Conservation (phyloP, 2,329 filamentous ascomycete species). For the Paraconiothyrium sp. region DNA sequence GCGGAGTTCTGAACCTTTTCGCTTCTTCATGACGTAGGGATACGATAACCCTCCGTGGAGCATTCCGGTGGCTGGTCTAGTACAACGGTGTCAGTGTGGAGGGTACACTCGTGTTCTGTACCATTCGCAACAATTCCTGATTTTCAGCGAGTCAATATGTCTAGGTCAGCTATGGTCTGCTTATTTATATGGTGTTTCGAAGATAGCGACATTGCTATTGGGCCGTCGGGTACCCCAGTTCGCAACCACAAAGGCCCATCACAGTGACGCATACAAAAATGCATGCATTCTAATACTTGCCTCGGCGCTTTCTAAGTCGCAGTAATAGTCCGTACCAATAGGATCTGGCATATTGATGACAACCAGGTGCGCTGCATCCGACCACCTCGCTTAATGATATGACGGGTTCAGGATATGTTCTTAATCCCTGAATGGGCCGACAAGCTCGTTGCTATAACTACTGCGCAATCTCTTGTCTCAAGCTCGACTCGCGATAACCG, state of each 20-base stretch:
- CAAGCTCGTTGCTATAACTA: neutral
- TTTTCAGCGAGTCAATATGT: neutral
- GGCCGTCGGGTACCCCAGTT: conserved; percentile 1
- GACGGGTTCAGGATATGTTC: neutral
- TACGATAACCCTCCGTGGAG: neutral
- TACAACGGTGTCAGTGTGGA: no score
- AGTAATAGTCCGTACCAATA: neutral
- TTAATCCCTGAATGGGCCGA: neutral
- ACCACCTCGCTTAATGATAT: neutral
- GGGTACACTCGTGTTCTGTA: neutral
- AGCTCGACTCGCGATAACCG: neutral
- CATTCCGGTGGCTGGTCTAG: neutral
- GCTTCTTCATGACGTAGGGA: conserved; percentile 7
- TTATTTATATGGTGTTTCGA: conserved; percentile 3
- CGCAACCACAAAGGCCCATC: conserved; percentile 18
- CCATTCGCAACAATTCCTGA: neutral
- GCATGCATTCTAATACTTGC: conserved; percentile 3
- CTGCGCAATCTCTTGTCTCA: neutral
- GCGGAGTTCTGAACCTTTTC: neutral
- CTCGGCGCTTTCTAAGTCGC: neutral
- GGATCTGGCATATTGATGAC: neutral
- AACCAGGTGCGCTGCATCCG: neutral
- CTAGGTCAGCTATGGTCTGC: neutral
- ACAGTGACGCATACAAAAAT: conserved; percentile 26
- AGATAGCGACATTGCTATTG: neutral